A percentile compares a stretch with the other conserved stretches of the same genome.
Conservation (phyloP, 768 basidiomycete species). For the Collybia mongolica region DNA sequence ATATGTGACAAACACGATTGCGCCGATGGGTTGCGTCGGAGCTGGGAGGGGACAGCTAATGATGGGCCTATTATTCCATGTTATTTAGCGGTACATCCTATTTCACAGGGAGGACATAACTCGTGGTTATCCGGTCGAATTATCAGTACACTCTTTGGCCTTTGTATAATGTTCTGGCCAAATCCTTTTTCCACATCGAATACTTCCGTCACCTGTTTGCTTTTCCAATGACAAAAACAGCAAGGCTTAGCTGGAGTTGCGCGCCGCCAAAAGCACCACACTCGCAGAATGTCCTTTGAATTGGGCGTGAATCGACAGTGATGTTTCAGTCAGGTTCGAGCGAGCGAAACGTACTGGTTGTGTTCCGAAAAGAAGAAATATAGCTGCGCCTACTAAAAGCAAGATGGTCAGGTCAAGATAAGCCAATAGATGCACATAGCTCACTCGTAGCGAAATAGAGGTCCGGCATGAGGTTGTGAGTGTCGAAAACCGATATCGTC, state of each 20-base stretch:
- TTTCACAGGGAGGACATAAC: no score
- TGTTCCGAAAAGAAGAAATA: slow-evolving; percentile 36
- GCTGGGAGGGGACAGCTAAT: no score
- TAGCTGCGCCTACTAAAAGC: slow-evolving; percentile 28
- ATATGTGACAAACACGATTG: no score
- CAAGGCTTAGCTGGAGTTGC: neutral
- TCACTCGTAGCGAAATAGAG: slow-evolving; percentile 33
- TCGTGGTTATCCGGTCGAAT: no score
- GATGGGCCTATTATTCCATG: no score
- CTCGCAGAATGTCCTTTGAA: slow-evolving; percentile 28
- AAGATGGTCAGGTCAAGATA: neutral
- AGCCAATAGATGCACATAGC: neutral
- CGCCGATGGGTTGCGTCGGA: no score
- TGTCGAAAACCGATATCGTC: slow-evolving; percentile 23
- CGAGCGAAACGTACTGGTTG: slow-evolving; percentile 24
- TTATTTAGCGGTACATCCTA: no score
- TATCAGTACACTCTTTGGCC: no score
- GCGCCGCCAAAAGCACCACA: slow-evolving; percentile 31
- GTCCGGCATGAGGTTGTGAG: slow-evolving; percentile 21
- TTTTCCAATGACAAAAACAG: no score
- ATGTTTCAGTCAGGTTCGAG: neutral
- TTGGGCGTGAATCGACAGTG: neutral
- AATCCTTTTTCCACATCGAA: no score
- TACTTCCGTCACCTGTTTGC: no score
- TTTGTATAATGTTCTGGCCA: no score